Evolutionary conservation across 345 rosid species (phyloP).

Genomic region (Hibiscus syriacus): DNA sequence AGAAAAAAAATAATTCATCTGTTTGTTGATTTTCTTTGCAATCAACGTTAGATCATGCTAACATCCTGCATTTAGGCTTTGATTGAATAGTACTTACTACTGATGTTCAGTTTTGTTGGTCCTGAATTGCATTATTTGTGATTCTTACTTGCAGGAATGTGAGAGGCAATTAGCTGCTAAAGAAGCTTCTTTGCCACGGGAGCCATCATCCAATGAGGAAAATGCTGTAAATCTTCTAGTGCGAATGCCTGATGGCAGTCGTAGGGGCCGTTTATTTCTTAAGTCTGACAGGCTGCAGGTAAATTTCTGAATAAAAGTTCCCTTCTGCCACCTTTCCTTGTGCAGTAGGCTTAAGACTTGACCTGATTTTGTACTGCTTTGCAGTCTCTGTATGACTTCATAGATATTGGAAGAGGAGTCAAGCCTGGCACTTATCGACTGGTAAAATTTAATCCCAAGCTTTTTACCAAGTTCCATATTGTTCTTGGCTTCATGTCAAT

Average conservation of each 20-base stretch:
- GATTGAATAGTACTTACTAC: not conserved
- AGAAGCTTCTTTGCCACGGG: slow-evolving; percentile 89
- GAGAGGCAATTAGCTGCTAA: slow-evolving; percentile 76
- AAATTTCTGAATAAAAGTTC: slow-evolving; percentile 12
- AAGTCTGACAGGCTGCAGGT: slow-evolving; percentile 79
- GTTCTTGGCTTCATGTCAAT: not conserved
- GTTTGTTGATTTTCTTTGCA: not conserved
- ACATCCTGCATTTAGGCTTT: not conserved
- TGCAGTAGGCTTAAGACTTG: not conserved
- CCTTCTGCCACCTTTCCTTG: not conserved
- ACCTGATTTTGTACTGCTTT: slow-evolving; percentile 11
- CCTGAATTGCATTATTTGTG: not conserved
- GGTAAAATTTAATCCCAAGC: slow-evolving; percentile 33
- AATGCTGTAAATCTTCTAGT: slow-evolving; percentile 82
- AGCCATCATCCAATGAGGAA: slow-evolving; percentile 78
- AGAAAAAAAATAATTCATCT: not conserved
- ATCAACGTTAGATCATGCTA: not conserved
- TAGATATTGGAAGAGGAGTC: slow-evolving; percentile 75
- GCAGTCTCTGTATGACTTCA: slow-evolving; percentile 91
- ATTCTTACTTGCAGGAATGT: slow-evolving; percentile 51
- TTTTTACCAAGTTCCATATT: not conserved
- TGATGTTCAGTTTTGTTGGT: not conserved
- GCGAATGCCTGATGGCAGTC: slow-evolving; percentile 89
- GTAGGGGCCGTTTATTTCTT: slow-evolving; percentile 84
- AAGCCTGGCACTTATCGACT: slow-evolving; percentile 89